These are phyloP conservation scores for Aspergillus awamori DNA, from an alignment of 2,329 filamentous ascomycete genomes.

Conservation along the genomic window DNA sequence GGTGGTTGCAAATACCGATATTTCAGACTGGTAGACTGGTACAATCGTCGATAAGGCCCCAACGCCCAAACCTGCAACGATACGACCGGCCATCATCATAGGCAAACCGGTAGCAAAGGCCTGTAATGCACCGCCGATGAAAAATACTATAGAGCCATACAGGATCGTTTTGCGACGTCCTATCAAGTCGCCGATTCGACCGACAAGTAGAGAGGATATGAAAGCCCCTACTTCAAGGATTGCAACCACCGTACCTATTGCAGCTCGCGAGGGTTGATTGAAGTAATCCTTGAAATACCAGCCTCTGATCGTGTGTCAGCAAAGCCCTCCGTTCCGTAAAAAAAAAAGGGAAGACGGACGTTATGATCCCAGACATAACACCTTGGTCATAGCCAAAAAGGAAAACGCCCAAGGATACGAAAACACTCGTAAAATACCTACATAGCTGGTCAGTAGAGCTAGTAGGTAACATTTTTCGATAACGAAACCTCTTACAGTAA, in stretches of 20 bases:
- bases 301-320: slow-evolving; percentile 59
- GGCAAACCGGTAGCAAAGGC: slow-evolving; percentile 78
- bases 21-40: slow-evolving; percentile 91
- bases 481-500: slow-evolving; percentile 70
- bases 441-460: slow-evolving; percentile 24
- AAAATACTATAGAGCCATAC: slow-evolving; percentile 89
- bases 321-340: not conserved
- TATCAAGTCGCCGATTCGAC: slow-evolving; percentile 86
- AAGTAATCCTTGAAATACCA: slow-evolving; percentile 91
- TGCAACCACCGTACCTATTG: slow-evolving; percentile 96
- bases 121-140: slow-evolving; percentile 81
- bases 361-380: slow-evolving; percentile 71
- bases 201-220: slow-evolving; percentile 82
- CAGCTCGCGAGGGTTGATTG: slow-evolving; percentile 78
- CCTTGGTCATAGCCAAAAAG: slow-evolving; percentile 68
- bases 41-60: slow-evolving; percentile 90
- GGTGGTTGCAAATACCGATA: slow-evolving; percentile 57
- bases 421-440: slow-evolving; percentile 92
- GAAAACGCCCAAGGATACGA: slow-evolving; percentile 65
- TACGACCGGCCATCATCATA: slow-evolving; percentile 83
- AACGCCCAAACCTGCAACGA: slow-evolving; percentile 82
- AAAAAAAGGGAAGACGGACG: slow-evolving; percentile 46
- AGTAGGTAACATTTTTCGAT: slow-evolving; percentile 9
- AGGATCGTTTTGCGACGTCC: slow-evolving; percentile 87
- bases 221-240: slow-evolving; percentile 94